A percentile compares a stretch with the other conserved stretches of the same genome.
phyloP scores from a whole-genome alignment of 2,329 filamentous ascomycete species.

The Trichoderma cornu-damae region DNA sequence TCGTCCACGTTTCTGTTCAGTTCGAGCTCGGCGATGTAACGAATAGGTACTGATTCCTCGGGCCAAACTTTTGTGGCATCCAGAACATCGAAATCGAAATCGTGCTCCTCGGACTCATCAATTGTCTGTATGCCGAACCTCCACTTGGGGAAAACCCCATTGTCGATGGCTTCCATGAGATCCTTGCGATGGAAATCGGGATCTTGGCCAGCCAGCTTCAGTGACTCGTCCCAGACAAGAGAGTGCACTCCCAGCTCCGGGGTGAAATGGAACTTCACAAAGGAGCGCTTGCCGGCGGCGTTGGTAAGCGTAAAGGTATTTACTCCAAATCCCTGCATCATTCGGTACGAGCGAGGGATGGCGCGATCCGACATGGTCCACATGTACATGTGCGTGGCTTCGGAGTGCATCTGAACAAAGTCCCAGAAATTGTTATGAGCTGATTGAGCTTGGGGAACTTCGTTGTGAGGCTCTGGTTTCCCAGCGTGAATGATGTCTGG shows the following conservation, averaged over 20 bases:
- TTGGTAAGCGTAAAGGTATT: slow-evolving; percentile 71
- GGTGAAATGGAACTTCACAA: slow-evolving; percentile 75
- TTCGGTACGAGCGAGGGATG: slow-evolving; percentile 69
- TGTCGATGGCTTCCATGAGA: slow-evolving; percentile 67
- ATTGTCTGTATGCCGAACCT: slow-evolving; percentile 78
- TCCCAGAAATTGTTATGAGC: slow-evolving; percentile 78
- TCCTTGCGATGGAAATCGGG: slow-evolving; percentile 81
- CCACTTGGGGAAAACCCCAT: slow-evolving; percentile 68
- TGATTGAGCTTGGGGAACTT: slow-evolving; percentile 64
- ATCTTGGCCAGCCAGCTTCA: slow-evolving; percentile 69
- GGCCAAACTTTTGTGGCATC: slow-evolving; percentile 86
- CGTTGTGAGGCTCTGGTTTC: slow-evolving; percentile 59
- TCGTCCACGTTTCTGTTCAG: slow-evolving; percentile 77
- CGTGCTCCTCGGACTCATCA: slow-evolving; percentile 63
- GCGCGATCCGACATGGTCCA: slow-evolving; percentile 72
- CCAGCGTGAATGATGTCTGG: slow-evolving; percentile 61
- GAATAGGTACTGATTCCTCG: slow-evolving; percentile 67
- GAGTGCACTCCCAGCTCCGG: slow-evolving; percentile 71
- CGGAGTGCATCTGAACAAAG: slow-evolving; percentile 57
- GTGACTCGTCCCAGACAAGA: slow-evolving; percentile 72
- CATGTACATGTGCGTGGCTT: slow-evolving; percentile 74
- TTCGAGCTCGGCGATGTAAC: slow-evolving; percentile 73
- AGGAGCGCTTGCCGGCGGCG: slow-evolving; percentile 60
- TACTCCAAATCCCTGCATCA: slow-evolving; percentile 84
- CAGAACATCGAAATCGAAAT: slow-evolving; percentile 81